phyloP scores from a whole-genome alignment of 257 asterid species.

The Primulina tabacum region DNA sequence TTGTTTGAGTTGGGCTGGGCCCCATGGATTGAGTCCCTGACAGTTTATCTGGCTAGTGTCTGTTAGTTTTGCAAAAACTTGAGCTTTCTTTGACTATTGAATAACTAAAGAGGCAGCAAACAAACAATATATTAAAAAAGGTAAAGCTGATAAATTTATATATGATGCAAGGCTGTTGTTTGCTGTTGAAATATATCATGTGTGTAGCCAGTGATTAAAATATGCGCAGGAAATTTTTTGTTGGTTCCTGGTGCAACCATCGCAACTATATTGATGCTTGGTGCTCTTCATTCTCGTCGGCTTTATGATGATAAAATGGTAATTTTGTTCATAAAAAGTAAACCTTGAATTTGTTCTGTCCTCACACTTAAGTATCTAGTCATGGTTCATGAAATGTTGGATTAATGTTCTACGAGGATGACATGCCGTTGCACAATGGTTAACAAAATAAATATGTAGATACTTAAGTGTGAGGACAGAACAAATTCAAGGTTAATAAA shows the following conservation, averaged over 20 bases:
- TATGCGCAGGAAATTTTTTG: slow-evolving; percentile 57
- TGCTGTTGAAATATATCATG: neutral
- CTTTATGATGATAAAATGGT: slow-evolving; percentile 86
- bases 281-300: slow-evolving; percentile 92
- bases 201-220: slow-evolving; percentile 7
- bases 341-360: neutral
- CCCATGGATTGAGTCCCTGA: no score
- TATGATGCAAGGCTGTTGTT: neutral
- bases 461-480: no score
- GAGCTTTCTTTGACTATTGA: no score
- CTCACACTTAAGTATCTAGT: neutral
- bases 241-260: slow-evolving; percentile 91
- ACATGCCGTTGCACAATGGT: neutral
- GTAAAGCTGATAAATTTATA: no score
- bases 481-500: no score
- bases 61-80: no score
- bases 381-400: neutral
- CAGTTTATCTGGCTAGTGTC: no score
- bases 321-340: slow-evolving; percentile 3
- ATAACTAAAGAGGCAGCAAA: no score
- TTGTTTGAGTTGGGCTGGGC: no score
- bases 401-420: neutral
- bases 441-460: neutral
- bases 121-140: no score
- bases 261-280: slow-evolving; percentile 92